These are phyloP conservation scores for Fusarium chaquense DNA, from an alignment of 2,329 filamentous ascomycete genomes.

Conservation along the genomic window DNA sequence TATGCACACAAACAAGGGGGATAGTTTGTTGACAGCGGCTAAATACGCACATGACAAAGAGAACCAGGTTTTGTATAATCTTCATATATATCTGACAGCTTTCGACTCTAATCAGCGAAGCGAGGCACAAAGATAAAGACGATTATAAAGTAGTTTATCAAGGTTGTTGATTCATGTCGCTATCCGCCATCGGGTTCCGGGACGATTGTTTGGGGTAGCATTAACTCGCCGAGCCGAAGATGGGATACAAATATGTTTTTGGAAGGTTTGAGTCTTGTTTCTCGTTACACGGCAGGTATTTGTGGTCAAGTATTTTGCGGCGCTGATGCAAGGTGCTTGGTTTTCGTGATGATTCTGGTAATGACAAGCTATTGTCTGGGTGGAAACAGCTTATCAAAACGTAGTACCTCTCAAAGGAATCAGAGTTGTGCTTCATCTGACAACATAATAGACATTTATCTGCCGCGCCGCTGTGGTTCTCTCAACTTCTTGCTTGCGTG, in stretches of 20 bases:
- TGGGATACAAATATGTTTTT: slow-evolving; percentile 12
- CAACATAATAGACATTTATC: neutral
- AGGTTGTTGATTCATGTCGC: slow-evolving; percentile 27
- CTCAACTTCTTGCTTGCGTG: neutral
- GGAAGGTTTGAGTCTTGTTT: neutral
- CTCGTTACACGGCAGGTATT: slow-evolving; percentile 13
- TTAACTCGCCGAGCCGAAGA: slow-evolving; percentile 33
- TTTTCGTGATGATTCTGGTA: neutral
- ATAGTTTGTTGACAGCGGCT: slow-evolving; percentile 5
- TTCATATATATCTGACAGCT: neutral
- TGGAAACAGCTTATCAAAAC: neutral
- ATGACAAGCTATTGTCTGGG: neutral
- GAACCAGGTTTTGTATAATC: neutral
- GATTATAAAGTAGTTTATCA: slow-evolving; percentile 30
- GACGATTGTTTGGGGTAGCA: slow-evolving; percentile 23
- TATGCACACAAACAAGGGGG: slow-evolving; percentile 17
- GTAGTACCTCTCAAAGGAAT: neutral
- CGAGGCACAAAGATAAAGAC: neutral
- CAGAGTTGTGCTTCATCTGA: neutral
- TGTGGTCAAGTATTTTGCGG: slow-evolving; percentile 1
- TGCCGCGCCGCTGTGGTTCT: neutral
- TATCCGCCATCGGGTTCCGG: slow-evolving; percentile 23
- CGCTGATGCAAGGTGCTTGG: neutral
- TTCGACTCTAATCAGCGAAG: neutral
- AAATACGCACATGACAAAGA: neutral